These are phyloP conservation scores for Pyrenochaeta sp. DNA, from an alignment of 2,329 filamentous ascomycete species.

Conservation along the genomic window DNA sequence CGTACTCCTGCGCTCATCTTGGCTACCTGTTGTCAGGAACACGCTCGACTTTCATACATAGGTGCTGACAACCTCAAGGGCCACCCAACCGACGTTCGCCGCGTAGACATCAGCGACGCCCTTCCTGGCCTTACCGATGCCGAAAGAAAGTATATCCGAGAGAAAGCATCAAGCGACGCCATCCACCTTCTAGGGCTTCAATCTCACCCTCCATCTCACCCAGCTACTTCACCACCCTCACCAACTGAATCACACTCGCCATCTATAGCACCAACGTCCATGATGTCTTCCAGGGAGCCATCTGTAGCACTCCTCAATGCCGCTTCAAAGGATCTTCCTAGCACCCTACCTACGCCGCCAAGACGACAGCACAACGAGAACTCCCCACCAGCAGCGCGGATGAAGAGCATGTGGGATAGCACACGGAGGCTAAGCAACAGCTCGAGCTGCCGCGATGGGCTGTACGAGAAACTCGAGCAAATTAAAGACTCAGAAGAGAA, in stretches of 20 bases:
- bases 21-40: neutral
- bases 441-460: constrained; percentile 17
- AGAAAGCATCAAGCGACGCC: constrained; percentile 41
- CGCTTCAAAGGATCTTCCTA: constrained; percentile 32
- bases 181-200: constrained; percentile 34
- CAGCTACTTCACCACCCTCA: constrained; percentile 20
- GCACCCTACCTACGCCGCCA: constrained; percentile 29
- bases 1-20: neutral
- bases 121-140: constrained; percentile 42
- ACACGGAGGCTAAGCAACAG: constrained; percentile 20
- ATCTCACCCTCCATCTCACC: constrained; percentile 22
- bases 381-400: constrained; percentile 27
- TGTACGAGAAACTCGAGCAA: constrained; percentile 22
- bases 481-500: neutral
- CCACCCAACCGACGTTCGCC: constrained; percentile 40
- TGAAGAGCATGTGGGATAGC: constrained; percentile 38
- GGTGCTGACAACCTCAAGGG: constrained; percentile 24
- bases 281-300: constrained; percentile 23
- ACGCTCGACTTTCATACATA: neutral
- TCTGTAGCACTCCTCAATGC: constrained; percentile 33
- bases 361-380: constrained; percentile 26
- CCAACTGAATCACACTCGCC: constrained; percentile 20
- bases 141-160: constrained; percentile 38
- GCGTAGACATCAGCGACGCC: constrained; percentile 35
- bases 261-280: constrained; percentile 12